phyloP scores from a whole-genome alignment of 1,139 yeast species.

The Kurtzmaniella quercitrusa region DNA sequence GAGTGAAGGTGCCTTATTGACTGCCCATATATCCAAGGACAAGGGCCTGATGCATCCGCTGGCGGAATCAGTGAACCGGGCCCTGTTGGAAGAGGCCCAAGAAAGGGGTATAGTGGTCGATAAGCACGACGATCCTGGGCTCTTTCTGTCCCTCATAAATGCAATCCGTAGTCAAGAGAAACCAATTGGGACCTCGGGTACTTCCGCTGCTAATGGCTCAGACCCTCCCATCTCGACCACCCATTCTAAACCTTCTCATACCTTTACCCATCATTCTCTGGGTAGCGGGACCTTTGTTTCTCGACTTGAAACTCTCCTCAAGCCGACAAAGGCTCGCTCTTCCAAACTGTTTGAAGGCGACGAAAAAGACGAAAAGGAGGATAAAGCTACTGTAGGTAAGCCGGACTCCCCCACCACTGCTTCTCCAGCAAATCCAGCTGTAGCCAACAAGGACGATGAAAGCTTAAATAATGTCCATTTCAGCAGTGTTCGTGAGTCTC shows the following conservation, averaged over 20 bases:
- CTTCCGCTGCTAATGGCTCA: neutral
- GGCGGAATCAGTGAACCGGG: neutral
- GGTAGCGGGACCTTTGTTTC: neutral
- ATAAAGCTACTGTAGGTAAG: constrained; percentile 2
- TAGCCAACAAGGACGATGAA: constrained; percentile 11
- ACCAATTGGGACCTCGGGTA: neutral
- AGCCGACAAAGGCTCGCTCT: constrained; percentile 12
- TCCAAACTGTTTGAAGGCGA: constrained; percentile 7
- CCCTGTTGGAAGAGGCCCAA: neutral
- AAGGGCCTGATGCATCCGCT: neutral
- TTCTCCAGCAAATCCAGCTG: neutral
- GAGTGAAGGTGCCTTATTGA: neutral
- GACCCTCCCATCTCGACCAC: neutral
- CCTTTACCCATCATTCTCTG: neutral
- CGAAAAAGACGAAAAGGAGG: constrained; percentile 4
- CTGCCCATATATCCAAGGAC: neutral
- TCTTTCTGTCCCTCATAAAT: neutral
- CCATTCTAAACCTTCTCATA: neutral
- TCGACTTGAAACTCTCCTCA: constrained; percentile 17
- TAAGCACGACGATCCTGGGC: neutral
- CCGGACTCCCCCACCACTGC: neutral
- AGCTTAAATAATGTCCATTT: constrained; percentile 38
- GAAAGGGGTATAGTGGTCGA: neutral
- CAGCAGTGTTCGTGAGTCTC: constrained; percentile 53
- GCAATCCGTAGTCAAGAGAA: neutral